A percentile compares a stretch with the other conserved stretches of the same genome.
Evolutionary conservation across 2,329 filamentous ascomycete species (phyloP).

Genomic region (Alternaria sp.): DNA sequence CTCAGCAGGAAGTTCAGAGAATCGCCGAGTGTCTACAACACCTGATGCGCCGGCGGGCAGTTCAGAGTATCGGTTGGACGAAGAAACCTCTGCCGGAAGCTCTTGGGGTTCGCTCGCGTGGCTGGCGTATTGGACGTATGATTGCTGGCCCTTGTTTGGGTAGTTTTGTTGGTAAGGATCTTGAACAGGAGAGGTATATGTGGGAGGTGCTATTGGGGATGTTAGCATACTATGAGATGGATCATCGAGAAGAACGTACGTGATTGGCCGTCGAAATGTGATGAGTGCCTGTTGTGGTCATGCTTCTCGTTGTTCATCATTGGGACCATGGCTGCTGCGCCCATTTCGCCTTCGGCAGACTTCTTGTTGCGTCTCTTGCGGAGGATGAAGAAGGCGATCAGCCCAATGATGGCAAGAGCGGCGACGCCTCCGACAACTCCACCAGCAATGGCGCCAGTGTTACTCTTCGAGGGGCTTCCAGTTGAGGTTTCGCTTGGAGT

Average conservation of each 20-base stretch:
- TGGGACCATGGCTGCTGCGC: slow-evolving; percentile 14
- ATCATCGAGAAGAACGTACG: slow-evolving; percentile 19
- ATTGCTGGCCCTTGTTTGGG: slow-evolving; percentile 15
- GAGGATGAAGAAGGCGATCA: slow-evolving; percentile 31
- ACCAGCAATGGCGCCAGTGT: slow-evolving; percentile 35
- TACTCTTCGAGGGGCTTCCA: slow-evolving; percentile 7
- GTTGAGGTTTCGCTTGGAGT: neutral
- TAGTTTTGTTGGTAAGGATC: slow-evolving; percentile 20
- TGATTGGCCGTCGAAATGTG: slow-evolving; percentile 25
- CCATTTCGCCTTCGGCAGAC: slow-evolving; percentile 1
- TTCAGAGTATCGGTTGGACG: slow-evolving; percentile 25
- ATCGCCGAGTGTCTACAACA: slow-evolving; percentile 11
- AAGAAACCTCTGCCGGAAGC: slow-evolving; percentile 20
- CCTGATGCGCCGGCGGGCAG: slow-evolving; percentile 27
- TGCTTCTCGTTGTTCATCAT: slow-evolving; percentile 22
- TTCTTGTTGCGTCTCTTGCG: slow-evolving; percentile 22
- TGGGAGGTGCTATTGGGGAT: slow-evolving; percentile 29
- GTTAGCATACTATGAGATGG: slow-evolving; percentile 7
- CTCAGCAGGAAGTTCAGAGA: slow-evolving; percentile 30
- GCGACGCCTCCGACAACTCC: slow-evolving; percentile 37
- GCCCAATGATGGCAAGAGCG: slow-evolving; percentile 30
- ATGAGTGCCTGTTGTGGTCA: slow-evolving; percentile 8
- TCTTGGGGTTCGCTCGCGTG: slow-evolving; percentile 23
- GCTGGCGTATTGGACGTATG: slow-evolving; percentile 25
- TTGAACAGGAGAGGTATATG: slow-evolving; percentile 30